Evolutionary conservation across 768 basidiomycete species (phyloP).

Genomic region (Terana coerulea): DNA sequence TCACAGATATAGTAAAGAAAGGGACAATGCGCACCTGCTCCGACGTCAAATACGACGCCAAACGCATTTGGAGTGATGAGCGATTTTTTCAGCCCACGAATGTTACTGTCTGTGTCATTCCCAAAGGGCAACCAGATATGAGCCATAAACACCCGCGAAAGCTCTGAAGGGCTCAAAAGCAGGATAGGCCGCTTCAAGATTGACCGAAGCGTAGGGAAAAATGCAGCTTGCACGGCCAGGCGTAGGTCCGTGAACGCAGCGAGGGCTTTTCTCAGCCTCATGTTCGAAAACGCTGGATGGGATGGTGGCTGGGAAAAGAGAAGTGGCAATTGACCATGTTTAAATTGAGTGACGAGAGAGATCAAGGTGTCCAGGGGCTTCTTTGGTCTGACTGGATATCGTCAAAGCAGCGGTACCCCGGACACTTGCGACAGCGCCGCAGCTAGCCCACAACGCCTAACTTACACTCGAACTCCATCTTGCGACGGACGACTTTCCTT

Average conservation of each 20-base stretch:
- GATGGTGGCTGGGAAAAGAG: not conserved
- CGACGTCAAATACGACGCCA: conserved; percentile 64
- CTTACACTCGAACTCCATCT: no score
- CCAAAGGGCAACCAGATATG: conserved; percentile 54
- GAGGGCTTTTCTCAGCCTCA: conserved; percentile 46
- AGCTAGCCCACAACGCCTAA: no score
- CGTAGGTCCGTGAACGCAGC: conserved; percentile 40
- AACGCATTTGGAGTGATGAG: conserved; percentile 53
- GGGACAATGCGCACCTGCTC: conserved; percentile 47
- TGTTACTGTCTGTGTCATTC: conserved; percentile 40
- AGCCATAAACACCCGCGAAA: conserved; percentile 56
- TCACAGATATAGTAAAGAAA: no score
- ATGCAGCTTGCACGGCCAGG: conserved; percentile 32
- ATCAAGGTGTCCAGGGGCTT: not conserved
- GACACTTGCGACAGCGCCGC: no score
- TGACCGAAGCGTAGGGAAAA: conserved; percentile 43
- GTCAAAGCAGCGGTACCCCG: not conserved
- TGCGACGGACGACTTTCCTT: no score
- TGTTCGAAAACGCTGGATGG: conserved; percentile 16
- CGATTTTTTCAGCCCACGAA: conserved; percentile 35
- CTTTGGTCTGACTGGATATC: not conserved
- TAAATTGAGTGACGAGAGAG: no score
- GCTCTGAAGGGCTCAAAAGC: conserved; percentile 37
- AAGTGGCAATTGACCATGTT: no score
- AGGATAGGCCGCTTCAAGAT: conserved; percentile 40